Percentiles rank a stretch among this genome's conserved stretches.
Conservation (phyloP, 495 filamentous ascomycete species). For the Antarctomyces pellizariae region DNA sequence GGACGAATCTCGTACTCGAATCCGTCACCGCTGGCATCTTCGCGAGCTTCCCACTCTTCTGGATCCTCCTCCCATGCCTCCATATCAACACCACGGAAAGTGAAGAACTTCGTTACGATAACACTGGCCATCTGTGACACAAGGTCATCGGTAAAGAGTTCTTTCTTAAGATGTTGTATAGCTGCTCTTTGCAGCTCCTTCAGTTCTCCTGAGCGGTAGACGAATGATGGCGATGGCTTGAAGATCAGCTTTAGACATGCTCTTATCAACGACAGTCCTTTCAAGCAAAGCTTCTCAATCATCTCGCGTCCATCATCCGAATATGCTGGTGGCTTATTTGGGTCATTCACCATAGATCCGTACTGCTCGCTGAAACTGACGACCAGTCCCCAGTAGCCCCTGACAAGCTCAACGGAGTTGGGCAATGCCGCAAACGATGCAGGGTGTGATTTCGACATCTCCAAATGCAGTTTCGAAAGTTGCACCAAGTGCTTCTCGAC, state of each 20-base stretch:
- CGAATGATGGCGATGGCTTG: constrained; percentile 56
- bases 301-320: constrained; percentile 32
- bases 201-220: constrained; percentile 43
- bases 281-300: constrained; percentile 52
- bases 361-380: constrained; percentile 51
- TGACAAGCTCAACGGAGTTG: constrained; percentile 47
- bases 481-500: constrained; percentile 75
- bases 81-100: constrained; percentile 65
- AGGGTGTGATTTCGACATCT: constrained; percentile 54
- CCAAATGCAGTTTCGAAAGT: constrained; percentile 72
- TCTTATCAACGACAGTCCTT: constrained; percentile 62
- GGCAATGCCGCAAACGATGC: constrained; percentile 63
- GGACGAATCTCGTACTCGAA: constrained; percentile 77
- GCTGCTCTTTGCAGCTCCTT: constrained; percentile 46
- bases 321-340: constrained; percentile 23
- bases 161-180: constrained; percentile 34
- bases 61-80: constrained; percentile 74
- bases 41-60: constrained; percentile 73
- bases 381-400: constrained; percentile 64
- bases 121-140: constrained; percentile 58
- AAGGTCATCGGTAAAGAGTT: constrained; percentile 51
- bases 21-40: constrained; percentile 54
- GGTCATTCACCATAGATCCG: constrained; percentile 17
- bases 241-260: constrained; percentile 68
- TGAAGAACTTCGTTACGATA: constrained; percentile 69